Evolutionary conservation across 139 green algal species (phyloP), one percentile per base, ranked within the genome.

Genomic region (Tetraselmis chui): DNA sequence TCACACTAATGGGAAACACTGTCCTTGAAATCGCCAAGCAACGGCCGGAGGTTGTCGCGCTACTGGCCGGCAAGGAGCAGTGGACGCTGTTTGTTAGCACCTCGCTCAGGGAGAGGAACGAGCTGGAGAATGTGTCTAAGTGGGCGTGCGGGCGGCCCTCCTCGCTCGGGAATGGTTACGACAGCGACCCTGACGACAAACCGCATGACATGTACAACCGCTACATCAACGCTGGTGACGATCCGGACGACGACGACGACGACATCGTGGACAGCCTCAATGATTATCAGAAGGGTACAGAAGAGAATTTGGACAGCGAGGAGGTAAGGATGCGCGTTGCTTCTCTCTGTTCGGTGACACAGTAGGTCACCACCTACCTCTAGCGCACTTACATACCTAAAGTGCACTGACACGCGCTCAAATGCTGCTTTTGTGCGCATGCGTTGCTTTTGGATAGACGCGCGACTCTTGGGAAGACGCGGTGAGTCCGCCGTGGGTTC

Each of bases 1-100:
- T 97, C 27, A 97, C 93, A 0, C 87, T 91, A 29, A 87, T 97
- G 2, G 90, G 84, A 74, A 93, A 91, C 75, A 80, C 81, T 31
- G 80, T 92, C 27, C n/a, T 81, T 25, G 28, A 76, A 26, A 45
- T 78, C 29, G 31, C 29, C 30, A 59, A 78, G 59, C 31, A 29
- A 2, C 45, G 45, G 11, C 45, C 45, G 11, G 45, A 67, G 45
- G 45, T 18, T 5, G 45, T 5, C 11, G 11, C 45, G 45, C 45
- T 67, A 18, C 45, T 67, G 5, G 45, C 45, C 45, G 45, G 45
- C 45, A 5, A 18, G 11, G 11, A 67, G 45, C 45, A 5, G 45
- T 67, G 45, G 45, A 18, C 5, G 45, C 45, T 67, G 11, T 67
- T 67, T 67, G 45, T 67, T 18, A 5, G 45, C 45, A 67, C 45